A percentile compares a stretch with the other conserved stretches of the same genome.
Evolutionary conservation across 2,329 filamentous ascomycete species (phyloP).

Genomic region (Xylaria digitata): DNA sequence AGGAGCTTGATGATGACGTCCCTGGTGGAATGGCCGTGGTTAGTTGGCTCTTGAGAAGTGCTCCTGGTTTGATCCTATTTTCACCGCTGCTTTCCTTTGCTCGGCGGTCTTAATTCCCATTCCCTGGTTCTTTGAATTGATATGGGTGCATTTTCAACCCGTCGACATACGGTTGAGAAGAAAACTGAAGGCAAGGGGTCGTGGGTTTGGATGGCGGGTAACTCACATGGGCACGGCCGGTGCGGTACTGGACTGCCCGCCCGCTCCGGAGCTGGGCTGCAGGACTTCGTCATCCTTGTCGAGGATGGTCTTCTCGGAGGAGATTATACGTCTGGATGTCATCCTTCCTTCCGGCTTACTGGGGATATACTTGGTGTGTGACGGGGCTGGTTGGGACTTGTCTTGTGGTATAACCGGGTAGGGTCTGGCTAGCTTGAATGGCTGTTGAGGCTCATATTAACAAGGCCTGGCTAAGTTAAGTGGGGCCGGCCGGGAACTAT

Average conservation of each 20-base stretch:
- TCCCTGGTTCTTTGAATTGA: background rate
- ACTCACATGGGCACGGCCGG: conserved; percentile 85
- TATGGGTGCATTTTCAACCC: no score
- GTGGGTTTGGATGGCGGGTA: conserved; percentile 1
- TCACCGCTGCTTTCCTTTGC: background rate
- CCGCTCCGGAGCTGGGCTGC: conserved; percentile 52
- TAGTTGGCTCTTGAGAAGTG: conserved; percentile 13
- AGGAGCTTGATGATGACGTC: conserved; percentile 91
- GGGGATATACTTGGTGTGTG: background rate
- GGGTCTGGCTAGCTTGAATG: background rate
- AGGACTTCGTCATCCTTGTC: conserved; percentile 65
- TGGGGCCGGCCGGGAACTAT: conserved; percentile 9
- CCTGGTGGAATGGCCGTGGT: conserved; percentile 55
- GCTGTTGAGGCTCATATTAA: conserved; percentile 18
- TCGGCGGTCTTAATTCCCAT: background rate
- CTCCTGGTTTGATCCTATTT: background rate
- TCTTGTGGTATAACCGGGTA: background rate
- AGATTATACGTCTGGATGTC: conserved; percentile 75
- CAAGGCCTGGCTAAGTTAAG: conserved; percentile 3
- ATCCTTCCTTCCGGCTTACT: conserved; percentile 62
- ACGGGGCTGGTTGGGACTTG: background rate
- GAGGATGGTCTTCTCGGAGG: conserved; percentile 73
- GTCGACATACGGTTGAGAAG: no score
- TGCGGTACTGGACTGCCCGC: conserved; percentile 70
- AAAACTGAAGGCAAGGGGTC: background rate